These are phyloP conservation scores for Mucor mucedo DNA, from an alignment of 371 early-diverging fungal genomes.

Conservation along the genomic window DNA sequence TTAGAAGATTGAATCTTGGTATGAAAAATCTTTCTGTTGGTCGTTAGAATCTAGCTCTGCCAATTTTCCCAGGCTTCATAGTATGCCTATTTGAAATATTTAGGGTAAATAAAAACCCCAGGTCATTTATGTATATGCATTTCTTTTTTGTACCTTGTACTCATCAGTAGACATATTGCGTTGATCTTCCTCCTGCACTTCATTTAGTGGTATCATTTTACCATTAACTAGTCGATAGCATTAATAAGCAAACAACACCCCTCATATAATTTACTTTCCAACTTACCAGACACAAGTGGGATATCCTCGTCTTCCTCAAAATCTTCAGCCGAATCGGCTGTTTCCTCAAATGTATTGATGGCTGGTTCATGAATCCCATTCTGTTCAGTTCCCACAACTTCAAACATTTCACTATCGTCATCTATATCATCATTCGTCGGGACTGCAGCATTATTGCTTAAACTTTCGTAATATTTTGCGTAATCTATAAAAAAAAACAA, in stretches of 20 bases:
- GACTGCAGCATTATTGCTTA: conserved; percentile 28
- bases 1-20: conserved; percentile 11
- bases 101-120: background rate
- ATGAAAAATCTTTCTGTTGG: conserved; percentile 10
- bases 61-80: conserved; percentile 59
- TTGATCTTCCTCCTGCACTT: conserved; percentile 63
- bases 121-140: no score
- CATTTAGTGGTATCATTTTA: conserved; percentile 56
- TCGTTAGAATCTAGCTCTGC: conserved; percentile 25
- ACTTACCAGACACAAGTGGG: conserved; percentile 50
- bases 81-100: conserved; percentile 36
- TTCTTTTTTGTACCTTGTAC: conserved; percentile 44
- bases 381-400: background rate
- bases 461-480: conserved; percentile 48
- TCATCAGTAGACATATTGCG: conserved; percentile 64
- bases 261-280: background rate
- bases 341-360: conserved; percentile 9
- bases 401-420: background rate
- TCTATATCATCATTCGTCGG: conserved; percentile 5
- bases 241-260: background rate
- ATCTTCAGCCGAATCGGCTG: conserved; percentile 28
- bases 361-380: background rate
- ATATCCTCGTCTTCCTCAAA: conserved; percentile 46
- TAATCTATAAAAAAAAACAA: conserved; percentile 34
- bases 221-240: conserved; percentile 43